Conservation (phyloP, 2,329 filamentous ascomycete genomes). For the Sporothrix dimorphospora region DNA sequence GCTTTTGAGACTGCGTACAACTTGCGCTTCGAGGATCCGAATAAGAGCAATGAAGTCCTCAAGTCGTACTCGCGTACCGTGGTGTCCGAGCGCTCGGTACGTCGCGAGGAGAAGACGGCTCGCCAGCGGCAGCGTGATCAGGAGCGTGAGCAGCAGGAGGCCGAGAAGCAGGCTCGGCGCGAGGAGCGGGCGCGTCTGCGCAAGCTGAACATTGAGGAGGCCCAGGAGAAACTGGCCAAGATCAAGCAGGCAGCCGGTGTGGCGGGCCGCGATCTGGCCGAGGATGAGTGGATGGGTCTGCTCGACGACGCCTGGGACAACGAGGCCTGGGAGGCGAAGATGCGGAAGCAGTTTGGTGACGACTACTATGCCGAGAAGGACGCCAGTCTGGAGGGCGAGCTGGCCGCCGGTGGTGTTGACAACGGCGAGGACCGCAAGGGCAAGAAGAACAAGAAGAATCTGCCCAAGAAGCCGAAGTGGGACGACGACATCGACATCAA, state of each 20-base stretch:
- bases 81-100: slow-evolving; percentile 78
- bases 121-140: slow-evolving; percentile 78
- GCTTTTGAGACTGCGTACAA: slow-evolving; percentile 94
- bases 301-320: slow-evolving; percentile 89
- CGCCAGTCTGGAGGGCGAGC: slow-evolving; percentile 61
- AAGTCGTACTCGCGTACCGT: slow-evolving; percentile 88
- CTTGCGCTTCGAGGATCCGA: slow-evolving; percentile 90
- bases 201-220: slow-evolving; percentile 88
- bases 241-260: slow-evolving; percentile 89
- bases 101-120: slow-evolving; percentile 77
- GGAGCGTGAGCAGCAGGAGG: slow-evolving; percentile 76
- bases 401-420: slow-evolving; percentile 46
- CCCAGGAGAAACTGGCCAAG: slow-evolving; percentile 81
- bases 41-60: slow-evolving; percentile 83
- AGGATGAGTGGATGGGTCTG: slow-evolving; percentile 83
- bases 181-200: slow-evolving; percentile 82
- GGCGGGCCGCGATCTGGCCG: slow-evolving; percentile 64
- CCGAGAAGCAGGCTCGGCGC: slow-evolving; percentile 73
- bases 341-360: slow-evolving; percentile 85
- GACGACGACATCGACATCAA: slow-evolving; percentile 98
- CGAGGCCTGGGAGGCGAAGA: slow-evolving; percentile 86
- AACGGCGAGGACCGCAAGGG: slow-evolving; percentile 59
- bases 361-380: slow-evolving; percentile 81
- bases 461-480: slow-evolving; percentile 83
- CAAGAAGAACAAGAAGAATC: slow-evolving; percentile 52